Base-by-base conservation (phyloP, 2,329 filamentous ascomycete species). In the Penicillium sp. region DNA sequence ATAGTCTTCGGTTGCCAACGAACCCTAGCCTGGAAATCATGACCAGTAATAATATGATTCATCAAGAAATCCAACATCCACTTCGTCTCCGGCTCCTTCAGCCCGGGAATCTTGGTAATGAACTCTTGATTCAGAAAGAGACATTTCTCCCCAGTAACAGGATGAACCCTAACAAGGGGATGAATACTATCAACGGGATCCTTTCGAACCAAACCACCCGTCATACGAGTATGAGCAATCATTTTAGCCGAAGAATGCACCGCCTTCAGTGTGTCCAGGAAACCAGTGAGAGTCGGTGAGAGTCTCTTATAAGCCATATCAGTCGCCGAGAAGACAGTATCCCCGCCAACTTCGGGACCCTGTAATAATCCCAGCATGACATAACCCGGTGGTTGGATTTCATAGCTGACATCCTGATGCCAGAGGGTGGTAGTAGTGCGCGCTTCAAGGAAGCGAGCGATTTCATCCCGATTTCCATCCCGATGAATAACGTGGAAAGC, bases 101-200 rank as follows among this genome's bases (percentile, higher is more conserved):
- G 69, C 8, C 77, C 77, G 29, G 75, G 66, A 46, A 80, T 75
- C 41, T 70, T 72, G 43, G 74, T 75, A 41, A 78, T 76, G 65
- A 80, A 80, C 56, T 79, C 76, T 4, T 71, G 73, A 59, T 80
- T 79, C 54, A 80, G 56, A 53, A 75, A 80, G 26, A 79, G 65
- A 40, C 74, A 75, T 59, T 77, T 77, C 62, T 78, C 71, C 23
- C 76, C 75, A 0, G 78, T 79, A 5, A 78, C 77, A 1, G 77
- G 77, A 52, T 80, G 77, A 27, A 78, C 69, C 6, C 78, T 69
- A 33, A 79, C 71, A 30, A 79, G 59, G 34, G 77, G 77, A 51
- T 79, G 77, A 7, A 75, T 64, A 17, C 69, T 75, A 50, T 73
- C 70, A 40, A 78, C 71, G 2, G 76, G 67, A 54, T 78, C 75